Evolutionary conservation across 768 basidiomycete species (phyloP).

Genomic region (Hericium rajendrae): DNA sequence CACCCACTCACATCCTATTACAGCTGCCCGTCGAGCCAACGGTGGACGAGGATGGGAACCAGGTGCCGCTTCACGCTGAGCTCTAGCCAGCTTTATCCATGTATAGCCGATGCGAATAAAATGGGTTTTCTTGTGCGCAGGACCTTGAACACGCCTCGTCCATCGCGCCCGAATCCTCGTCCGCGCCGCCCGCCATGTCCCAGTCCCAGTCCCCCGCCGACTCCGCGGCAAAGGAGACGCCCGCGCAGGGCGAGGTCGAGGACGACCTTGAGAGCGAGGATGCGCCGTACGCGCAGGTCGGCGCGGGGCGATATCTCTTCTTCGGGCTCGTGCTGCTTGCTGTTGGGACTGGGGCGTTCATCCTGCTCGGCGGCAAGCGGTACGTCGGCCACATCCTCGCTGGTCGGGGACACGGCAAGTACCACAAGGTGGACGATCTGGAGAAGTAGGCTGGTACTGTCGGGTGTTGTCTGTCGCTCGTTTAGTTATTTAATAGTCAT

Average conservation of each 20-base stretch:
- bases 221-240: background rate
- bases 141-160: constrained; percentile 7
- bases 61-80: constrained; percentile 94
- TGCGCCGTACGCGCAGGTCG: constrained; percentile 1
- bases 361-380: constrained; percentile 9
- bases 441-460: constrained; percentile 3
- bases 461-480: too few relatives aligned
- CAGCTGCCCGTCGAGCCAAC: constrained; percentile 43
- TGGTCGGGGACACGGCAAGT: constrained; percentile 6
- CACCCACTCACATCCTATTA: too few relatives aligned
- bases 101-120: constrained; percentile 20
- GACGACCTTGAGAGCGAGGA: constrained; percentile 8
- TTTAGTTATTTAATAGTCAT: too few relatives aligned
- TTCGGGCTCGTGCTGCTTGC: constrained; percentile 22
- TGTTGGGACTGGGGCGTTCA: constrained; percentile 4
- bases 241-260: constrained; percentile 5
- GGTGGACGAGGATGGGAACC: constrained; percentile 54
- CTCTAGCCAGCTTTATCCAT: constrained; percentile 46
- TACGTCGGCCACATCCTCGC: constrained; percentile 4
- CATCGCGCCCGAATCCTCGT: background rate
- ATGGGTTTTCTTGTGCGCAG: constrained; percentile 15
- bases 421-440: constrained; percentile 9
- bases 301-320: constrained; percentile 20
- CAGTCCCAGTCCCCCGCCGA: background rate
- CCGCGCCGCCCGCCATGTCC: background rate